A percentile compares a stretch with the other conserved stretches of the same genome.
Evolutionary conservation across 2,329 filamentous ascomycete species (phyloP).

Genomic region (Ustilaginoidea virens): DNA sequence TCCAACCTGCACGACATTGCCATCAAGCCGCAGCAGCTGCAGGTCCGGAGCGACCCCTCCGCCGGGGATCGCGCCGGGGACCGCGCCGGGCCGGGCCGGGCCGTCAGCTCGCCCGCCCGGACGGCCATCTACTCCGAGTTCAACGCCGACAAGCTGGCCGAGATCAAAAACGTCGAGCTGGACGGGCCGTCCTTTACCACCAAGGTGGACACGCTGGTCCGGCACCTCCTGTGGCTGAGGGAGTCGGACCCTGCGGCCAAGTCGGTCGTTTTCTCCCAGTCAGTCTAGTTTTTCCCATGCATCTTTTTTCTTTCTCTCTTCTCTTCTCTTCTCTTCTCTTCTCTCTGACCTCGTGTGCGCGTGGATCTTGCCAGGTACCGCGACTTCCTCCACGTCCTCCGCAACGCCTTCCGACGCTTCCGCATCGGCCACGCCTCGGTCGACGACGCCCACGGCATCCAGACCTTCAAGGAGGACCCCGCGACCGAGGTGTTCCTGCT

Average conservation of each 20-base stretch:
- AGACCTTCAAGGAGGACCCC: conserved; percentile 62
- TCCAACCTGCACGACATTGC: conserved; percentile 74
- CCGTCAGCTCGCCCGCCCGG: conserved; percentile 13
- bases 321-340: neutral
- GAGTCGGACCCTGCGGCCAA: conserved; percentile 76
- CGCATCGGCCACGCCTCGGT: conserved; percentile 62
- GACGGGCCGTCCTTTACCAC: conserved; percentile 63
- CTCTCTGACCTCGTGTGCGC: neutral
- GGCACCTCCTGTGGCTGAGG: conserved; percentile 76
- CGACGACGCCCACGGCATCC: conserved; percentile 51
- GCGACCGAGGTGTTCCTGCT: conserved; percentile 69
- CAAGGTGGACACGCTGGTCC: conserved; percentile 71
- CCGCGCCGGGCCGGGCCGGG: conserved; percentile 7
- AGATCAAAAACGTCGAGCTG: conserved; percentile 73
- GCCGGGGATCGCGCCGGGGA: conserved; percentile 4
- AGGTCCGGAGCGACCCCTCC: conserved; percentile 40
- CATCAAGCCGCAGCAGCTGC: conserved; percentile 60
- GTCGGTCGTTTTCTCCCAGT: conserved; percentile 85
- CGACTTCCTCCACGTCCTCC: conserved; percentile 63
- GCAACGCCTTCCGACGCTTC: conserved; percentile 52
- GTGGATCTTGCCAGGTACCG: conserved; percentile 35
- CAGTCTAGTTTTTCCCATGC: conserved; percentile 4
- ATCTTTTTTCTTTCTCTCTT: neutral
- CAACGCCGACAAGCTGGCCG: conserved; percentile 50
- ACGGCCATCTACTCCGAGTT: conserved; percentile 63